Base-by-base conservation (phyloP, 164 flowering plant genomes). In the Kalanchoe fedtschenkoi region DNA sequence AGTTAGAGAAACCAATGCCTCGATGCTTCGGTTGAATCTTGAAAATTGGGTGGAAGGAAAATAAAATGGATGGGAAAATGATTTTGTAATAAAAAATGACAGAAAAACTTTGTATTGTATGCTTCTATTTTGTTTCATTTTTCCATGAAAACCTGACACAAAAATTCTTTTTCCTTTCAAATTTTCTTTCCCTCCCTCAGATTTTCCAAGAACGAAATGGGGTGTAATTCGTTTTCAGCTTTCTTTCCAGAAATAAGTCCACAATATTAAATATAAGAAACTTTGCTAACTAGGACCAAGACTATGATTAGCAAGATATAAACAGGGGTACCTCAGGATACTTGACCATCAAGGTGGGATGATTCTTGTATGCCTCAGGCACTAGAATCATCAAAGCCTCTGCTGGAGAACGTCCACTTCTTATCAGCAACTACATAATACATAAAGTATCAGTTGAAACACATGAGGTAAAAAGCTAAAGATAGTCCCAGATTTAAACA, bases 351-450 rank as follows among this genome's bases (percentile, higher is more conserved):
- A 95, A 74, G 33, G 99, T 95, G 34, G 99, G 99, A 72, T 95
- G 99, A 62, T 95, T 95, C 71, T 91, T 86, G 76, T 91, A 95
- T 61, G 96, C 99, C 80, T 95, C 99, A 33, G 99, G 99, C 63
- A 95, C 99, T 62, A 95, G 96, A 81, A 91, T 83, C 99, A 95
- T 95, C 51, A 95, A 73, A 69, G 96, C 89, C 78, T 89, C 99
- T 77, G 87, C 89, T 15, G 99, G 84, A 72, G 71, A 64, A 28
- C 99, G 95, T 7, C 99, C 97, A 82, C 99, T 87, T 85, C 95
- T 83, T 61, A 91, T 70, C 35, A 95, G 69, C 71, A 95, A 74
- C 99, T 95, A 79, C 67, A 65, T 34, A 74, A 57, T 51, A 32
- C 16, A 15, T 11, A 51, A 24, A 26, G 26, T 47, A 17, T 22